Evolutionary conservation across 2,329 filamentous ascomycete species (phyloP), one percentile per base, ranked within the genome.

Genomic region (Clarireedia paspali): DNA sequence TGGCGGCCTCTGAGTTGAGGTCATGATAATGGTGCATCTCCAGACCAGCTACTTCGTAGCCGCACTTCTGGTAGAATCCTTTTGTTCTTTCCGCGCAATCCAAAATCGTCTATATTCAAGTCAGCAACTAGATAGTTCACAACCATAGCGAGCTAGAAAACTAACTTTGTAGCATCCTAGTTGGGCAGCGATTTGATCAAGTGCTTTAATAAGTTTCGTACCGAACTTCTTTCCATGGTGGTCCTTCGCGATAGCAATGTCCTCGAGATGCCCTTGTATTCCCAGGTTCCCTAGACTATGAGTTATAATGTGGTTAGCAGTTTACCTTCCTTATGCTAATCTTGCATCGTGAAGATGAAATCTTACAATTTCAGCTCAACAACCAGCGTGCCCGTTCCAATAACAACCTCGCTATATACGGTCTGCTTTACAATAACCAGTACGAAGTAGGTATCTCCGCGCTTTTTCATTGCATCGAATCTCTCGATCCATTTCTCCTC

Each of bases 221-320:
- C 92, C 92, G 48, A 97, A 78, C 75, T 95, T 96, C 83, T 96
- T 96, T 65, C 92, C 92, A 73, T 96, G 92, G 74, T 96, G 90
- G 66, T 92, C 88, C 74, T 91, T 90, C 63, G 88, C 84, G 44
- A 97, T 91, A 23, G 91, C 91, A 70, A 97, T 96, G 71, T 97
- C 92, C 71, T 97, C 92, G 72, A 97, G 95, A 73, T 97, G 92
- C 9, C 91, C 92, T 36, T 96, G 91, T 24, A 85, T 75, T 48
- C 88, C 88, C 50, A 92, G 79, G 63, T 81, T 83, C 70, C 91
- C 88, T 63, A 92, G 90, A 71, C 84, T 87, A 20, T 40, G 4
- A 44, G 40, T 17, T 17, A 9, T 6, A 10, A 44, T 20, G 2
- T 34, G 17, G 5, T 23, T 45, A 42, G 49, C 24, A 30, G 10